Conservation (phyloP, 371 early-diverging fungal species). For the Syncephalastrum contaminatum region DNA sequence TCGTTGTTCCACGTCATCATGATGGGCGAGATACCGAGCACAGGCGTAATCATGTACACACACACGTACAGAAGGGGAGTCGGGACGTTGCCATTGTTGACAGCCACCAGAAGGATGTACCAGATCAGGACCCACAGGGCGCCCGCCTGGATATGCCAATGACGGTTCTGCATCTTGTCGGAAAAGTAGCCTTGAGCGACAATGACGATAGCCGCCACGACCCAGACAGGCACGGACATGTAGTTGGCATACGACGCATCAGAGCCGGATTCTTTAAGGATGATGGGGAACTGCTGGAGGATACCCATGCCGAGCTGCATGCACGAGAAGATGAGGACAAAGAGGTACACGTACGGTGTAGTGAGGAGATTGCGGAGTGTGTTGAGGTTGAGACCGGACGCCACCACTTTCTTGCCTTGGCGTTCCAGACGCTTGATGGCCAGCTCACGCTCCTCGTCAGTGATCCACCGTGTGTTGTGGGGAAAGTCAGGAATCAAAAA, state of each 20-base stretch:
- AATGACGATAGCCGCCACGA: constrained; percentile 38
- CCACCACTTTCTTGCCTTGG: constrained; percentile 26
- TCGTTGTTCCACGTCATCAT: constrained; percentile 46
- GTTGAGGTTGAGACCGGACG: constrained; percentile 18
- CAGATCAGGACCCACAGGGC: constrained; percentile 34
- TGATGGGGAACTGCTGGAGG: constrained; percentile 38
- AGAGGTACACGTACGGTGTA: constrained; percentile 41
- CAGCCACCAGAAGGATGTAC: constrained; percentile 57
- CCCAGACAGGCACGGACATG: constrained; percentile 46
- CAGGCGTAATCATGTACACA: constrained; percentile 32
- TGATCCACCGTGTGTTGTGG: constrained; percentile 47
- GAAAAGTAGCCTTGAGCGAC: constrained; percentile 42
- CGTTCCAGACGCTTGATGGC: constrained; percentile 50
- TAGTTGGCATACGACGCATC: constrained; percentile 37
- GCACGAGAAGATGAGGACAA: constrained; percentile 34
- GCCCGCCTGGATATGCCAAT: constrained; percentile 40
- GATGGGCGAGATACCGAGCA: constrained; percentile 35
- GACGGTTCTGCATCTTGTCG: constrained; percentile 32
- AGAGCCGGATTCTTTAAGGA: constrained; percentile 34
- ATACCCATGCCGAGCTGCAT: constrained; percentile 51
- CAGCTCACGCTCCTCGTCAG: constrained; percentile 45
- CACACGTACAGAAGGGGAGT: constrained; percentile 28
- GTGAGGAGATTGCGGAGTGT: constrained; percentile 35
- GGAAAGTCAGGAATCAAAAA: constrained; percentile 62
- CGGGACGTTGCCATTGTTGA: constrained; percentile 39